These are phyloP conservation scores for Aspergillus chevalieri DNA, from an alignment of 2,329 filamentous ascomycete genomes.

Conservation along the genomic window DNA sequence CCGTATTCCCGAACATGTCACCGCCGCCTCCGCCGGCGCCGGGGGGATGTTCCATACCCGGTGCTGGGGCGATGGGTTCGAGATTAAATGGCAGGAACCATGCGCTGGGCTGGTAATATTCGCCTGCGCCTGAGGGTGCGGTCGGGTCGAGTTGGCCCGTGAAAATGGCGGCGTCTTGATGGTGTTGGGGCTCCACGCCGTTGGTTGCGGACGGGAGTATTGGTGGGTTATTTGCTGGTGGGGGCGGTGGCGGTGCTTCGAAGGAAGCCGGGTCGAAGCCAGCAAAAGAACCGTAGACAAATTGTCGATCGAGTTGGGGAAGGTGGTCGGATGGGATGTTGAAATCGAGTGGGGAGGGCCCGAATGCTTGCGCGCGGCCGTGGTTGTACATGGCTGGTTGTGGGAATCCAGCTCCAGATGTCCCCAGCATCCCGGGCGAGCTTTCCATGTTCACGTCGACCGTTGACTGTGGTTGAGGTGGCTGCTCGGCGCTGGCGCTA, in stretches of 20 bases:
- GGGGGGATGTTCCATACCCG: constrained; percentile 4
- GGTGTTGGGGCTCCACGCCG: constrained; percentile 13
- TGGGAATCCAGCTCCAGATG: constrained; percentile 30
- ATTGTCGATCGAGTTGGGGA: constrained; percentile 67
- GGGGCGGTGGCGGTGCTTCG: constrained; percentile 10
- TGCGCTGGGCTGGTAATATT: constrained; percentile 50
- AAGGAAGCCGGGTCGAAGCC: constrained; percentile 43
- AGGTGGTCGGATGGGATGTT: constrained; percentile 41
- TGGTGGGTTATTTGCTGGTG: constrained; percentile 2
- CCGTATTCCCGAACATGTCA: not conserved
- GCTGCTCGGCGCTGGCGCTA: constrained; percentile 19
- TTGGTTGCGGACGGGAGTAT: constrained; percentile 23
- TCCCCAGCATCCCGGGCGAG: constrained; percentile 22
- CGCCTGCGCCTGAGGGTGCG: constrained; percentile 29
- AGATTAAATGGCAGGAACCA: constrained; percentile 96
- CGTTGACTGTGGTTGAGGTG: constrained; percentile 20
- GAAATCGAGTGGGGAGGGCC: constrained; percentile 33
- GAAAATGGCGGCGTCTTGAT: constrained; percentile 25
- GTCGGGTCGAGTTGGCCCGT: constrained; percentile 30
- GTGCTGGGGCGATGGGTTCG: constrained; percentile 50
- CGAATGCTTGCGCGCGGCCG: constrained; percentile 21
- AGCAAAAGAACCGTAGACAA: constrained; percentile 68
- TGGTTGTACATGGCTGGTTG: constrained; percentile 30
- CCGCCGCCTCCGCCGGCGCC: not conserved
- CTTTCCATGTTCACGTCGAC: constrained; percentile 25